A percentile compares a stretch with the other conserved stretches of the same genome.
Evolutionary conservation across 2,329 filamentous ascomycete genomes (phyloP).

Genomic region (Macrophomina tecta): DNA sequence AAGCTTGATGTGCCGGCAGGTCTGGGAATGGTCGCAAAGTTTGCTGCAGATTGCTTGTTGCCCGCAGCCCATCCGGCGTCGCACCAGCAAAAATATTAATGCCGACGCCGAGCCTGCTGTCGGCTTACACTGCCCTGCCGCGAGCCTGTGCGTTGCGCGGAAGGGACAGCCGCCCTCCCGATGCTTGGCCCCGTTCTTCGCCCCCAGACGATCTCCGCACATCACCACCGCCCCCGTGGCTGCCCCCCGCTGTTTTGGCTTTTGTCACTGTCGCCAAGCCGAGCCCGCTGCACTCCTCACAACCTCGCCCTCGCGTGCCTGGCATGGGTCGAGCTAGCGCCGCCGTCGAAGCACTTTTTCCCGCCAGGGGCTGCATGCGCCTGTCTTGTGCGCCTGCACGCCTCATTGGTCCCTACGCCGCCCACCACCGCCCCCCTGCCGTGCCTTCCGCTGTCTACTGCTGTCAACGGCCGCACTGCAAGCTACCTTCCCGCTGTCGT

Average conservation of each 20-base stretch:
- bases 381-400: not conserved
- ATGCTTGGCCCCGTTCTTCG: not conserved
- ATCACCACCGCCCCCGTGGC: not conserved
- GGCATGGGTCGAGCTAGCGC: too few species aligned
- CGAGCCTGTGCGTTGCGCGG: not conserved
- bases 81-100: constrained; percentile 18
- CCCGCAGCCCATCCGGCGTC: constrained; percentile 9
- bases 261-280: not conserved
- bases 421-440: not conserved
- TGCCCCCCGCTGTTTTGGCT: constrained; percentile 7
- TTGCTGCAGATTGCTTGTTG: constrained; percentile 18
- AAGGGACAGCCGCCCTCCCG: too few species aligned
- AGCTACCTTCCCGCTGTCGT: not conserved
- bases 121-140: not conserved
- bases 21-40: constrained; percentile 20
- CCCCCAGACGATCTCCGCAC: not conserved
- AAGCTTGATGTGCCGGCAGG: not conserved
- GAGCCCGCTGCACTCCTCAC: not conserved
- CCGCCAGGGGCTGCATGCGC: constrained; percentile 5
- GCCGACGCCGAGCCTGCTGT: constrained; percentile 13
- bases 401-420: not conserved
- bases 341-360: too few species aligned
- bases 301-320: not conserved
- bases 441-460: not conserved
- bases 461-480: constrained; percentile 5